Conservation (phyloP, 768 basidiomycete genomes). For the Suillus fuscotomentosus region DNA sequence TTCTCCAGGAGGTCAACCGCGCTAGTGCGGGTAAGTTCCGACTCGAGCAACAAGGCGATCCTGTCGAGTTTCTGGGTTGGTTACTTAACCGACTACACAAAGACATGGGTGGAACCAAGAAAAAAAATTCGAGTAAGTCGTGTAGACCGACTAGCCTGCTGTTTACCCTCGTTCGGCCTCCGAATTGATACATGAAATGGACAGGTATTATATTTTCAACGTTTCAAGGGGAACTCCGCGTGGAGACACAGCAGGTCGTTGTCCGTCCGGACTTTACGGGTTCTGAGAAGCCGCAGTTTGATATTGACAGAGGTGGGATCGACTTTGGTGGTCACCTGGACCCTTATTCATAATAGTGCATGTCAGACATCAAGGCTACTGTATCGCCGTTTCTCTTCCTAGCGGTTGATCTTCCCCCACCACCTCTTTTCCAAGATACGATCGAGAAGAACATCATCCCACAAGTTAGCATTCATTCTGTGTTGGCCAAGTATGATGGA, state of each 20-base stretch:
- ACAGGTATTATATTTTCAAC: constrained; percentile 88
- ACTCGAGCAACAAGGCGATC: constrained; percentile 93
- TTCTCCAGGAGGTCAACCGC: constrained; percentile 93
- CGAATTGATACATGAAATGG: constrained; percentile 16
- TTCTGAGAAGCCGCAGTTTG: constrained; percentile 85
- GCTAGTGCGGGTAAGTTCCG: constrained; percentile 89
- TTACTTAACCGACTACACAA: constrained; percentile 89
- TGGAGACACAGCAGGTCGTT: constrained; percentile 92
- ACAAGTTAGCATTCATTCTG: constrained; percentile 88
- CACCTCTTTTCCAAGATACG: constrained; percentile 95
- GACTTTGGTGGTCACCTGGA: constrained; percentile 5
- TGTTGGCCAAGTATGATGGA: constrained; percentile 94
- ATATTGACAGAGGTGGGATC: constrained; percentile 86
- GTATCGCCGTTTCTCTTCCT: constrained; percentile 94
- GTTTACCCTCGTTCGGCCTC: constrained; percentile 5
- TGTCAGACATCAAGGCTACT: constrained; percentile 77
- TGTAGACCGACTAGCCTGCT: neutral
- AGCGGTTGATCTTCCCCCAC: constrained; percentile 93
- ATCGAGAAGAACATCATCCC: constrained; percentile 99
- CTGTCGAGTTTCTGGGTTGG: constrained; percentile 95
- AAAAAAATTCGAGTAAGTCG: constrained; percentile 80
- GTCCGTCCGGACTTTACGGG: constrained; percentile 75
- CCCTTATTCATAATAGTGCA: constrained; percentile 21
- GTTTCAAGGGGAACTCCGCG: constrained; percentile 91
- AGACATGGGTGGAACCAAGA: constrained; percentile 94